Percentiles rank a stretch among this genome's conserved stretches.
phyloP scores from a whole-genome alignment of 306 rosid species.

The Vigna radiata region DNA sequence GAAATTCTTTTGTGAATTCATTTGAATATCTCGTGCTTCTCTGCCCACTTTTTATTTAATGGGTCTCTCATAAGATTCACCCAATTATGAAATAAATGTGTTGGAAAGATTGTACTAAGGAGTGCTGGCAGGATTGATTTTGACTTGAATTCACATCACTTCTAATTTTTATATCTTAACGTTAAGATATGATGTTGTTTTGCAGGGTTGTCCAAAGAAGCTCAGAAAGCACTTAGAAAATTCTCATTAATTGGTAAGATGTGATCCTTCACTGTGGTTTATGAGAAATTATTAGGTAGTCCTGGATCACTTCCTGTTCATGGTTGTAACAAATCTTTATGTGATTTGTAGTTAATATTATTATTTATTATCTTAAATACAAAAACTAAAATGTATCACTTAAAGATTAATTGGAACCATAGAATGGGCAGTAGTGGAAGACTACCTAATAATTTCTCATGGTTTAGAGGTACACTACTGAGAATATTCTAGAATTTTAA shows the following conservation, averaged over 20 bases:
- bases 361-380: no score
- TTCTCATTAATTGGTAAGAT: constrained; percentile 75
- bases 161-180: constrained; percentile 34
- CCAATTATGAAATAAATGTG: constrained; percentile 15
- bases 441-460: no score
- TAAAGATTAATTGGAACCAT: no score
- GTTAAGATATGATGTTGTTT: constrained; percentile 34
- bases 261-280: constrained; percentile 42
- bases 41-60: neutral
- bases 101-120: neutral
- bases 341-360: no score
- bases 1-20: neutral
- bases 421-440: no score
- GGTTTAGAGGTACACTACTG: constrained; percentile 25
- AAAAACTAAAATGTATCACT: no score
- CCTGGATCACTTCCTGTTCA: no score
- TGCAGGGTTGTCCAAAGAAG: constrained; percentile 83
- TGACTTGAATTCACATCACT: constrained; percentile 35
- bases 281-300: neutral
- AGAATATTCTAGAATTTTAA: constrained; percentile 30
- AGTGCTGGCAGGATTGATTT: neutral
- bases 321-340: no score
- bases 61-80: neutral
- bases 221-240: constrained; percentile 78
- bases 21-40: neutral